A percentile compares a stretch with the other conserved stretches of the same genome.
Conservation (phyloP, 179 eudicot species). For the Dionaea muscipula region DNA sequence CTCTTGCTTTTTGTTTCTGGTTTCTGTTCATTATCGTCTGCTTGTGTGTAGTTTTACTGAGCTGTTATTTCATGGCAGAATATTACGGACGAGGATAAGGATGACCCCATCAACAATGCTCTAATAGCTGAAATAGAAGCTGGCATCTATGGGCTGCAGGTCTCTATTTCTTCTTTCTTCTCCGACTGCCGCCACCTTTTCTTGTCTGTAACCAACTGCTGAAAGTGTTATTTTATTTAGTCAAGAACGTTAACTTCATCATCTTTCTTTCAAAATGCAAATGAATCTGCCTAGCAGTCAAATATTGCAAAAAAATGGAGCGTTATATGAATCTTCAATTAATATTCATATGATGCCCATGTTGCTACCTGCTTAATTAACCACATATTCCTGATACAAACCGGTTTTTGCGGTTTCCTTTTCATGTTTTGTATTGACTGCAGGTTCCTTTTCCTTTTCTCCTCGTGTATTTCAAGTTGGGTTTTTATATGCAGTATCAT, state of each 20-base stretch:
- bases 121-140: conserved; percentile 86
- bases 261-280: not conserved
- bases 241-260: not conserved
- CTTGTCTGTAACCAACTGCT: not conserved
- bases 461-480: too few relatives aligned
- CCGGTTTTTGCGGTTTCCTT: too few relatives aligned
- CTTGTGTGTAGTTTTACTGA: not conserved
- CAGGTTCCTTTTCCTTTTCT: too few relatives aligned
- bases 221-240: not conserved
- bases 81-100: conserved; percentile 23
- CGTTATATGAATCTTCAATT: not conserved
- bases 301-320: not conserved
- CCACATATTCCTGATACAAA: too few relatives aligned
- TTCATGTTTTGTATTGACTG: too few relatives aligned
- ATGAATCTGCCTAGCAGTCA: conserved; percentile 1
- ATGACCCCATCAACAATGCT: conserved; percentile 49
- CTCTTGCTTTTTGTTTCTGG: conserved; percentile 6
- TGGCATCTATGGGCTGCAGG: conserved; percentile 80
- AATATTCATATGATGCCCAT: not conserved
- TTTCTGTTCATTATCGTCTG: conserved; percentile 3
- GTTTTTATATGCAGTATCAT: too few relatives aligned
- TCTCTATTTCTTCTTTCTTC: conserved; percentile 11
- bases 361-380: too few relatives aligned
- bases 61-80: conserved; percentile 28
- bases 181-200: not conserved